phyloP scores from a whole-genome alignment of 345 rosid genomes.

The Arabis hirsuta region DNA sequence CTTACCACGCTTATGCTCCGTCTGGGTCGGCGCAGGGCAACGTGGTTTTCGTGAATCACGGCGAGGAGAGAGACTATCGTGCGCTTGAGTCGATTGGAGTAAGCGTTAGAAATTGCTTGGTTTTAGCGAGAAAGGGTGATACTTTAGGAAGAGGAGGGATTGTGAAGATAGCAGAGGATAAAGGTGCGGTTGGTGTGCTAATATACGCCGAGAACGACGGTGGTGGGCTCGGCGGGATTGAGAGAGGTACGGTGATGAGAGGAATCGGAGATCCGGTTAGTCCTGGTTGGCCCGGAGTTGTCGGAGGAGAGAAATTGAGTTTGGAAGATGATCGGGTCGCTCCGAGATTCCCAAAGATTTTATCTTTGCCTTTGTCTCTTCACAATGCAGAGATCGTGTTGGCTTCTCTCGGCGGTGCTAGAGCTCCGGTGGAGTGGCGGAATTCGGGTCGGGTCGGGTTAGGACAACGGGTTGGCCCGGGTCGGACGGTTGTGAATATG shows the following conservation, averaged over 20 bases:
- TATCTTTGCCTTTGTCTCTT: conserved; percentile 77
- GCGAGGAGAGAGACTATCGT: conserved; percentile 73
- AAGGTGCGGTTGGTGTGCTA: conserved; percentile 80
- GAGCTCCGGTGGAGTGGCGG: conserved; percentile 66
- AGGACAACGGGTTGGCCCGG: conserved; percentile 64
- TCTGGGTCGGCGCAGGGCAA: conserved; percentile 65
- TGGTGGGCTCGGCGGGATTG: conserved; percentile 62
- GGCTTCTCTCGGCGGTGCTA: conserved; percentile 62
- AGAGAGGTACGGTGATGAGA: conserved; percentile 94
- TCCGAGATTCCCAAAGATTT: conserved; percentile 70
- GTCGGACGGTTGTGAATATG: conserved; percentile 68
- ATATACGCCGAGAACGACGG: conserved; percentile 67
- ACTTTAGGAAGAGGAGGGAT: conserved; percentile 63
- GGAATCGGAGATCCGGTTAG: conserved; percentile 92
- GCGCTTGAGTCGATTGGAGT: conserved; percentile 64
- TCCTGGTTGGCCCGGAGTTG: conserved; percentile 90
- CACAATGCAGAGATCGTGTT: conserved; percentile 70
- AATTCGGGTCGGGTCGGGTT: conserved; percentile 49
- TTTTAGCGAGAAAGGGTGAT: conserved; percentile 66
- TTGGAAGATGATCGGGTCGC: conserved; percentile 60
- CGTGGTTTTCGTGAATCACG: conserved; percentile 77
- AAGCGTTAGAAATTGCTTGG: conserved; percentile 63
- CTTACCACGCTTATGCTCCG: conserved; percentile 96
- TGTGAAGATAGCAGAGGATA: conserved; percentile 64
- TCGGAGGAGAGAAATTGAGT: conserved; percentile 69